Percentiles rank a stretch among this genome's conserved stretches.
phyloP scores from a whole-genome alignment of 352 stramenopile genomes.

The Lagenidium sp. region DNA sequence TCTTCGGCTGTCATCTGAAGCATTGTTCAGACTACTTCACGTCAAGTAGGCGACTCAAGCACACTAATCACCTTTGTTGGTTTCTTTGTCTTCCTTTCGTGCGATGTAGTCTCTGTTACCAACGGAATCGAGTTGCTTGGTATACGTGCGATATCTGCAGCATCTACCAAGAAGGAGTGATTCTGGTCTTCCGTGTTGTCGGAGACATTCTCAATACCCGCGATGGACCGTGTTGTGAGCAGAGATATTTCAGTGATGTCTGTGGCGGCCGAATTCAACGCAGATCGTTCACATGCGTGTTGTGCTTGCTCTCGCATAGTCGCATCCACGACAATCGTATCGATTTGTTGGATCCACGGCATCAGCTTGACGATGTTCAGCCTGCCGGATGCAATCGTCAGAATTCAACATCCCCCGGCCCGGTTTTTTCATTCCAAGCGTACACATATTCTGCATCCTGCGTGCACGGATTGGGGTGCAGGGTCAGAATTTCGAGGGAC shows the following conservation, averaged over 20 bases:
- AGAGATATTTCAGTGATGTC: slow-evolving; percentile 26
- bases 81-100: too few relatives aligned
- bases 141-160: too few relatives aligned
- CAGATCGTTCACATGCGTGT: slow-evolving; percentile 21
- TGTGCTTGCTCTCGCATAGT: slow-evolving; percentile 31
- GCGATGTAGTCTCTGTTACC: too few relatives aligned
- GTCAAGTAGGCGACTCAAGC: too few relatives aligned
- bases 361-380: slow-evolving; percentile 22
- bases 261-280: slow-evolving; percentile 22
- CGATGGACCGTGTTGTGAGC: slow-evolving; percentile 17
- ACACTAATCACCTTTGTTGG: too few relatives aligned
- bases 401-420: not conserved
- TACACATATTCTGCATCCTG: slow-evolving; percentile 37
- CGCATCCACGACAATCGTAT: slow-evolving; percentile 32
- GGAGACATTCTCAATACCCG: too few relatives aligned
- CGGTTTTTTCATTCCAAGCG: not conserved
- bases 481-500: slow-evolving; percentile 34
- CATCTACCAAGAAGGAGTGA: too few relatives aligned
- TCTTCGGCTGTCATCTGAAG: slow-evolving; percentile 43
- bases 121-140: too few relatives aligned
- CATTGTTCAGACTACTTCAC: too few relatives aligned
- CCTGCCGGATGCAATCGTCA: not conserved
- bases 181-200: too few relatives aligned
- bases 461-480: slow-evolving; percentile 69
- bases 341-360: slow-evolving; percentile 42